Evolutionary conservation across 495 filamentous ascomycete genomes (phyloP), one percentile per base, ranked within the genome.

Genomic region (Penicillium mononematosum): DNA sequence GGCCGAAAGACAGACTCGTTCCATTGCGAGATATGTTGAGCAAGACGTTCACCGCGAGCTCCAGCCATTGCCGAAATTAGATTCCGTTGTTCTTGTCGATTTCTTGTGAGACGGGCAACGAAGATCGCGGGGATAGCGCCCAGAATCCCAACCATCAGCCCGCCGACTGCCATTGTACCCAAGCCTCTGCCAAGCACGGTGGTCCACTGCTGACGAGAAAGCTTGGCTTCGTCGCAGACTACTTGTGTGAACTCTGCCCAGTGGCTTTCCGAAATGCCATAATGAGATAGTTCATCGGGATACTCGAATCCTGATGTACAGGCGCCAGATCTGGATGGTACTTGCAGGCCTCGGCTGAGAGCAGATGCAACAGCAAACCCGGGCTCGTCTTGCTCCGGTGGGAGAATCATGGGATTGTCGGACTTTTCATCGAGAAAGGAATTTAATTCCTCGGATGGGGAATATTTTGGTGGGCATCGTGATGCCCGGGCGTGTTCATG

Each of bases 221-320:
- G 57, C 24, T 67, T 68, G 16, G 72, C 73, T 25, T 66, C 67
- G 1, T 68, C 58, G 3, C 53, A 58, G 45, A 75, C 66, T 8
- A 65, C 60, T 12, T 56, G 50, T 4, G 72, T 73, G 42, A 76
- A 76, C 14, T 63, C 47, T 1, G 20, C 25, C 73, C 72, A 76
- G 25, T 75, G 58, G 5, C 63, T 48, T 12, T 55, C 41, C 0
- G 66, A 61, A 31, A 75, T 60, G 16, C 57, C 48, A 32, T 70
- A 62, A 24, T 49, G 20, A 0, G 49, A 44, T 1, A 75, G 46
- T 12, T 70, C 56, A 5, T 59, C 59, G 1, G 71, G 71, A 55
- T 72, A 75, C 11, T 58, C 56, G 51, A 76, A 76, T 22, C 73
- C 70, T 0, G 73, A 76, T 17, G 66, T 67, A 32, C 63, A 50